Conservation (phyloP, 768 basidiomycete species). For the Saitozyma podzolica region DNA sequence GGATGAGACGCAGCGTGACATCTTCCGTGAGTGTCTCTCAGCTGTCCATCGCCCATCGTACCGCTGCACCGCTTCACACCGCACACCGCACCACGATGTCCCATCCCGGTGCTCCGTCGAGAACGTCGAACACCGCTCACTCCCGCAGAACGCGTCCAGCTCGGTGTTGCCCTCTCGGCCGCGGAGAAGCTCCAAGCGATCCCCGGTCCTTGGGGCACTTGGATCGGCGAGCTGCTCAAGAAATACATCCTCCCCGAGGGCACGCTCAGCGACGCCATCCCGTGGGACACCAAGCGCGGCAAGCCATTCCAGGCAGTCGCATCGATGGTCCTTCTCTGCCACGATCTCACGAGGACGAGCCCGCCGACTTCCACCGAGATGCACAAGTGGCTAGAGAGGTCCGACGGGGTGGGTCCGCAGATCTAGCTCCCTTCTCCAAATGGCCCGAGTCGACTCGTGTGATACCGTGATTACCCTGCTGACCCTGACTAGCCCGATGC, state of each 20-base stretch:
- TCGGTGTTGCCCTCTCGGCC: slow-evolving; percentile 71
- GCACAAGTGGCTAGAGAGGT: slow-evolving; percentile 19
- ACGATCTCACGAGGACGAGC: slow-evolving; percentile 8
- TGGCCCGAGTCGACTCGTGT: background rate
- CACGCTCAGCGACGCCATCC: slow-evolving; percentile 62
- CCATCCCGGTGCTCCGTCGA: background rate
- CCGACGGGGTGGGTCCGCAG: slow-evolving; percentile 24
- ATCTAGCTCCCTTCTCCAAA: background rate
- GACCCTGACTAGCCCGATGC: slow-evolving; percentile 23
- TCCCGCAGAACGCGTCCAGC: slow-evolving; percentile 63
- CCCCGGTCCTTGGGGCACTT: slow-evolving; percentile 67
- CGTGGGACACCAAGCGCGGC: slow-evolving; percentile 70
- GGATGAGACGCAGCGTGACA: slow-evolving; percentile 67
- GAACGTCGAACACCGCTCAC: background rate
- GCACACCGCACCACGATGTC: background rate
- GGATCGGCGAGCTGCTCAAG: slow-evolving; percentile 64
- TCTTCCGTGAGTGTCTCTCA: slow-evolving; percentile 51
- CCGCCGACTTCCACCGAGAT: slow-evolving; percentile 6
- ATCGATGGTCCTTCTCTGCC: slow-evolving; percentile 59
- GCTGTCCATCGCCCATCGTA: background rate
- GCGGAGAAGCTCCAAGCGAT: slow-evolving; percentile 82
- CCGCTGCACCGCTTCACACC: background rate
- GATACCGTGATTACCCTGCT: slow-evolving; percentile 1
- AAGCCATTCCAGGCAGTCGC: slow-evolving; percentile 75
- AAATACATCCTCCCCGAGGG: slow-evolving; percentile 63